Evolutionary conservation across 2,329 filamentous ascomycete genomes (phyloP).

Genomic region (Xylogone sp.): DNA sequence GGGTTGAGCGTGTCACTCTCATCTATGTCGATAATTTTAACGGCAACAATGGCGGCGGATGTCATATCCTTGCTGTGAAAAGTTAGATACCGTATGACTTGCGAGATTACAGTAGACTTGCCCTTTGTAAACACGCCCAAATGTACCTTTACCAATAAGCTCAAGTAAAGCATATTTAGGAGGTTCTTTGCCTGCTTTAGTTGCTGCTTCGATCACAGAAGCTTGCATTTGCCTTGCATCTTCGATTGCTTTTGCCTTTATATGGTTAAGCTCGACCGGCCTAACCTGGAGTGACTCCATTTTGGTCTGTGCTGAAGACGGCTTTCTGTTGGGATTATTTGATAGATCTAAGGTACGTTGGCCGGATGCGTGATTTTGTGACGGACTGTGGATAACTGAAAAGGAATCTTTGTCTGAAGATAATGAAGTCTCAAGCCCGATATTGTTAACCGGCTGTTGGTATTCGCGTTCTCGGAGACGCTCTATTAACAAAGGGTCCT

Average conservation of each 20-base stretch:
- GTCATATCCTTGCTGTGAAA: conserved; percentile 24
- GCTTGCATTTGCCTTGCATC: conserved; percentile 70
- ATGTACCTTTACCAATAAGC: conserved; percentile 72
- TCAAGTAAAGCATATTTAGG: conserved; percentile 68
- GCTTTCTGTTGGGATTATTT: background rate
- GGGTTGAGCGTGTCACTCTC: conserved; percentile 67
- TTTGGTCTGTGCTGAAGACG: background rate
- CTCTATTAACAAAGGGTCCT: no score
- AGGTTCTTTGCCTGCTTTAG: conserved; percentile 53
- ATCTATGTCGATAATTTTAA: conserved; percentile 84
- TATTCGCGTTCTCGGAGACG: no score
- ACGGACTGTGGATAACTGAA: background rate
- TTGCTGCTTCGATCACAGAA: conserved; percentile 58
- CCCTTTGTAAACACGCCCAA: conserved; percentile 70
- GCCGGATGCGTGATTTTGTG: background rate
- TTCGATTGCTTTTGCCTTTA: conserved; percentile 39
- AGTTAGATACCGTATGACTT: background rate
- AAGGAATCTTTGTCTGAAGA: background rate
- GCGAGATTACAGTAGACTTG: conserved; percentile 11
- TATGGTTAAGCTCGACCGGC: conserved; percentile 9
- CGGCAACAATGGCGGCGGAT: conserved; percentile 55
- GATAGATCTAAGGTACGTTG: background rate
- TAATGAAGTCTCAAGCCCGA: background rate
- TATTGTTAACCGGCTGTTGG: no score
- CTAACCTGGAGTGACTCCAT: conserved; percentile 8